Base-by-base conservation (phyloP, 2,329 filamentous ascomycete species). In the Paecilomyces sp. region DNA sequence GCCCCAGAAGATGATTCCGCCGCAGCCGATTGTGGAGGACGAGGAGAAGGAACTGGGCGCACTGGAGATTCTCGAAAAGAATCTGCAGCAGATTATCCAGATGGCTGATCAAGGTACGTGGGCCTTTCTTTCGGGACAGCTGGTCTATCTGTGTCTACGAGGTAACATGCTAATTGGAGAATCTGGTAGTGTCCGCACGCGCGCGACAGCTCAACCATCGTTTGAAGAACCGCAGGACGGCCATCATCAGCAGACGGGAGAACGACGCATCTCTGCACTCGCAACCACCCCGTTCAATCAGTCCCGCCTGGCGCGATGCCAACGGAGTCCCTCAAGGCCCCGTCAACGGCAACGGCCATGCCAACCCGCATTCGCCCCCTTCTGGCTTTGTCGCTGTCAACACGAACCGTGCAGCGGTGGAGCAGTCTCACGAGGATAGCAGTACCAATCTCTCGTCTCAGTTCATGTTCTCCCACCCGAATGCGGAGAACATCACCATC, bases 1-100 rank as follows among this genome's bases (percentile, higher is more conserved):
- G 64, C 85, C 92, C 11, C 90, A 95, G 73, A 88, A 91, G 70
- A 84, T 92, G 74, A 91, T 92, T 18, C 88, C 91, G 1, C 87
- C 88, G 13, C 86, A 92, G 63, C 90, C 91, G 0, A 87, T 94
- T 55, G 85, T 89, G 60, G 91, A 95, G 70, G 91, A 96, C 69
- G 92, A 96, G 75, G 86, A 88, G 70, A 91, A 91, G 64, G 91
- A 96, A 71, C 75, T 95, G 41, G 90, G 87, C 12, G 93, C 91
- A 0, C 79, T 95, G 67, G 90, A 94, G 67, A 92, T 95, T 56
- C 75, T 96, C 30, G 90, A 96, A 74, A 86, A 88, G 72, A 88
- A 91, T 62, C 78, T 95, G 36, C 85, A 86, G 41, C 83, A 89
- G 64, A 83, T 96, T 52, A 91, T 90, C 65, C 90, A 91, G 70